Conservation (phyloP, 768 basidiomycete genomes). For the Lyophyllum shimeji region DNA sequence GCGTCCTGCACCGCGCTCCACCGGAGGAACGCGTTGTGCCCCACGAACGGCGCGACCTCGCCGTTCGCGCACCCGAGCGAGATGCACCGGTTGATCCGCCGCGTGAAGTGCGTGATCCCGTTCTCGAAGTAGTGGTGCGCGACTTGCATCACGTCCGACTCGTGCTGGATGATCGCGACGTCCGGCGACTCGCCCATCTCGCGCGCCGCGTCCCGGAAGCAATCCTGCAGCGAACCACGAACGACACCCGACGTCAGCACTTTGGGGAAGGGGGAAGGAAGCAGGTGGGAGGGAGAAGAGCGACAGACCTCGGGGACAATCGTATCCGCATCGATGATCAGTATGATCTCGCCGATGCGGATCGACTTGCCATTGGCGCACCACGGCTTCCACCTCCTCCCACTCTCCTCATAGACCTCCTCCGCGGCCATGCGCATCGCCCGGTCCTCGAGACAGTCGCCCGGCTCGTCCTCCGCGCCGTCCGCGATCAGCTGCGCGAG, state of each 20-base stretch:
- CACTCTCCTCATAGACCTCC: slow-evolving; percentile 64
- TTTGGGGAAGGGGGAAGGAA: not conserved
- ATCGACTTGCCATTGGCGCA: slow-evolving; percentile 72
- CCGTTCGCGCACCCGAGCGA: slow-evolving; percentile 78
- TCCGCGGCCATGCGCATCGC: slow-evolving; percentile 75
- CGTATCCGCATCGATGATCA: slow-evolving; percentile 81
- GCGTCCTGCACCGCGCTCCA: slow-evolving; percentile 90
- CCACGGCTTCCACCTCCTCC: slow-evolving; percentile 61
- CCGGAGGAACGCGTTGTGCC: slow-evolving; percentile 84
- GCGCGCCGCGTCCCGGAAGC: slow-evolving; percentile 85
- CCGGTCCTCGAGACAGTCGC: slow-evolving; percentile 65
- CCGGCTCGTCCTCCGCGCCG: slow-evolving; percentile 37
- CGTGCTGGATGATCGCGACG: slow-evolving; percentile 88
- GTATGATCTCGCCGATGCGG: slow-evolving; percentile 75
- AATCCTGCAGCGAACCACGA: slow-evolving; percentile 46
- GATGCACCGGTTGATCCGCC: slow-evolving; percentile 82
- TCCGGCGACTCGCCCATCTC: slow-evolving; percentile 80
- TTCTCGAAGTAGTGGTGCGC: slow-evolving; percentile 89
- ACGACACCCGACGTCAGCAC: not conserved
- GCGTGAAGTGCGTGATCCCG: slow-evolving; percentile 86
- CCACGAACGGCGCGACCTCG: slow-evolving; percentile 81
- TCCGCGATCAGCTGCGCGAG: slow-evolving; percentile 45
- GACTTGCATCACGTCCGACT: slow-evolving; percentile 88
- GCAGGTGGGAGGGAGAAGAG: not conserved
- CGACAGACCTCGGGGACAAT: slow-evolving; percentile 62